These are phyloP conservation scores for Ephemerocybe angulata DNA, from an alignment of 768 basidiomycete species.

Conservation along the genomic window DNA sequence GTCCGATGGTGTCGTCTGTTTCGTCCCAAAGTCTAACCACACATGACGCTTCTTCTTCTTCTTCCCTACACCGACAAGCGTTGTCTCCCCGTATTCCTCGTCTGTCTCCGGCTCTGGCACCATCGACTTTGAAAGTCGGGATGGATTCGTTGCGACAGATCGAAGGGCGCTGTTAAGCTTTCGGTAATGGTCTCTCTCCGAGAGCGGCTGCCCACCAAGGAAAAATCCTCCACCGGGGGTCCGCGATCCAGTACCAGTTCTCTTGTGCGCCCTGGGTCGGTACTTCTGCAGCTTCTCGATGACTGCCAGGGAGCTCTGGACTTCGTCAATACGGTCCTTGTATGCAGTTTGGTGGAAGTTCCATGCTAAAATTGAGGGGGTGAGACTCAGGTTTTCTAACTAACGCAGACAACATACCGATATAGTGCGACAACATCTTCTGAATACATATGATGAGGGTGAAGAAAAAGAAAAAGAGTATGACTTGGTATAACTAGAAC, in stretches of 20 bases:
- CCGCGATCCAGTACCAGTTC: no score
- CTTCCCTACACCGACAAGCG: no score
- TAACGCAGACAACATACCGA: constrained; percentile 31
- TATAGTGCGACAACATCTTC: constrained; percentile 65
- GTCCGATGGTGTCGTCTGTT: no score
- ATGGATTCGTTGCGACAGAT: constrained; percentile 9
- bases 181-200: constrained; percentile 46
- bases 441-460: constrained; percentile 59
- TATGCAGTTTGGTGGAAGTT: constrained; percentile 77
- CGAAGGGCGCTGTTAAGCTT: constrained; percentile 28
- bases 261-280: constrained; percentile 43
- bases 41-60: no score
- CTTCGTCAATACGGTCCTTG: constrained; percentile 62
- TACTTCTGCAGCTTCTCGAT: constrained; percentile 68
- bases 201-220: constrained; percentile 20
- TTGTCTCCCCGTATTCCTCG: neutral
- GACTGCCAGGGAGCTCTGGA: constrained; percentile 49
- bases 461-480: constrained; percentile 78
- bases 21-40: no score
- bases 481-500: constrained; percentile 51
- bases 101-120: neutral
- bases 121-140: neutral
- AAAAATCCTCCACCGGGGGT: neutral
- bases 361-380: constrained; percentile 41
- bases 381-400: neutral